These are phyloP conservation scores for Xylaria sp. DNA, from an alignment of 2,329 filamentous ascomycete species.

Conservation along the genomic window DNA sequence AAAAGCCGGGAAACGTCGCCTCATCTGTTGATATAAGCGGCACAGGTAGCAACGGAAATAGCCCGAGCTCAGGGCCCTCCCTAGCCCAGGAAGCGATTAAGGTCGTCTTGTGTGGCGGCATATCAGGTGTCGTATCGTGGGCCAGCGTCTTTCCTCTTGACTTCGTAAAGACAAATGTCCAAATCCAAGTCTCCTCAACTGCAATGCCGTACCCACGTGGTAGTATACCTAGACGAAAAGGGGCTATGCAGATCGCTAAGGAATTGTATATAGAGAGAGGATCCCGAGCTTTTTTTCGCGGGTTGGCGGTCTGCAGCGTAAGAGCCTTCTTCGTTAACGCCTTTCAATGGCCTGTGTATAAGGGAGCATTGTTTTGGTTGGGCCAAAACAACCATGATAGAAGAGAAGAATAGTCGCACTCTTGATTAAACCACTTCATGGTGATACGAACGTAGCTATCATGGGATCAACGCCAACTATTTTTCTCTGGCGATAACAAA, in stretches of 20 bases:
- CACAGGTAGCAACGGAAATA: background rate
- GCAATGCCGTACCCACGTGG: conserved; percentile 47
- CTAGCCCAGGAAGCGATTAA: conserved; percentile 64
- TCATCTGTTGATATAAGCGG: background rate
- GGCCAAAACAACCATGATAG: conserved; percentile 48
- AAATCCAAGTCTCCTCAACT: conserved; percentile 67
- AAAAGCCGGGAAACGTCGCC: background rate
- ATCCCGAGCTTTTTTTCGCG: conserved; percentile 72
- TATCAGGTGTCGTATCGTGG: conserved; percentile 91
- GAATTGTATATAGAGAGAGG: conserved; percentile 74
- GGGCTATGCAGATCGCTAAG: conserved; percentile 71
- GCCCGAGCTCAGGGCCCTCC: conserved; percentile 21
- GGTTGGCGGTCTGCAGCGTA: conserved; percentile 81
- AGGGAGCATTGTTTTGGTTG: conserved; percentile 80
- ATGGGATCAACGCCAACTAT: background rate
- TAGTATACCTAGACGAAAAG: conserved; percentile 49
- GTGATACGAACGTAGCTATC: no score
- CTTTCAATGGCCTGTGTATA: conserved; percentile 91
- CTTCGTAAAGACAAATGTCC: conserved; percentile 91
- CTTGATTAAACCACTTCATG: background rate
- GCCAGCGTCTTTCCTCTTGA: conserved; percentile 90
- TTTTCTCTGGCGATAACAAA: background rate
- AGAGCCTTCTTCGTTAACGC: conserved; percentile 94
- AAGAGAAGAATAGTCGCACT: conserved; percentile 36
- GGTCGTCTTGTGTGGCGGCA: conserved; percentile 82